phyloP scores from a whole-genome alignment of 2,329 filamentous ascomycete species.

The Colletotrichum lindemuthianum region DNA sequence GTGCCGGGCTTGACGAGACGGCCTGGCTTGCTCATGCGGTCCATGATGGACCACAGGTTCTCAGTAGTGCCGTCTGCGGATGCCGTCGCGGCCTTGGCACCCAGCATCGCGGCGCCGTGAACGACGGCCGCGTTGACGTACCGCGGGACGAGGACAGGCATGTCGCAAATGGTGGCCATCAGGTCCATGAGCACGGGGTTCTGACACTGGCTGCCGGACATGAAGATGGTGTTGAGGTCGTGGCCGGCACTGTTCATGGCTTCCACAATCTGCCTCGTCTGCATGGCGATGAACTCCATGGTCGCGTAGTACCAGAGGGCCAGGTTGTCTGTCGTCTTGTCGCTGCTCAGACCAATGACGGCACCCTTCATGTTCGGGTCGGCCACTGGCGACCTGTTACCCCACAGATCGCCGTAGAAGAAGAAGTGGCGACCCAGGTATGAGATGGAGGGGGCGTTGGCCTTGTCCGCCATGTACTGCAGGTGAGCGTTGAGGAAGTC shows the following conservation, averaged over 20 bases:
- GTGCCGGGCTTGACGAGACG: conserved; percentile 81
- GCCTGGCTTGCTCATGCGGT: conserved; percentile 94
- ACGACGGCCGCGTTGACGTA: conserved; percentile 97
- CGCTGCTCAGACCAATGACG: conserved; percentile 85
- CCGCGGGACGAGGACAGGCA: conserved; percentile 92
- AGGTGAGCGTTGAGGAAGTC: conserved; percentile 93
- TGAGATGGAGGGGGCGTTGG: conserved; percentile 78
- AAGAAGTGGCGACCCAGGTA: conserved; percentile 95
- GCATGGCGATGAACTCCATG: conserved; percentile 97
- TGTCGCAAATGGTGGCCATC: conserved; percentile 87
- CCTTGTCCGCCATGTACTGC: conserved; percentile 75
- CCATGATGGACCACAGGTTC: conserved; percentile 96
- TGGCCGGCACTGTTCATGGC: conserved; percentile 94
- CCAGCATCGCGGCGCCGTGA: conserved; percentile 98
- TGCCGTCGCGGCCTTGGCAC: conserved; percentile 93
- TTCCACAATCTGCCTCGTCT: conserved; percentile 94
- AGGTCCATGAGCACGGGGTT: conserved; percentile 92
- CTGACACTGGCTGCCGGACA: conserved; percentile 98
- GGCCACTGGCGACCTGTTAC: conserved; percentile 93
- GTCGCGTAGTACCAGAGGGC: conserved; percentile 94
- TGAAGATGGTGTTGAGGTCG: conserved; percentile 91
- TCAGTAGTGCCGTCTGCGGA: conserved; percentile 82
- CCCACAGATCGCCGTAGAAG: conserved; percentile 98
- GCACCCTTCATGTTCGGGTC: conserved; percentile 93
- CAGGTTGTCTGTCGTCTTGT: conserved; percentile 87